phyloP scores from a whole-genome alignment of 164 flowering plant species.

The Euptelea pleiosperma region DNA sequence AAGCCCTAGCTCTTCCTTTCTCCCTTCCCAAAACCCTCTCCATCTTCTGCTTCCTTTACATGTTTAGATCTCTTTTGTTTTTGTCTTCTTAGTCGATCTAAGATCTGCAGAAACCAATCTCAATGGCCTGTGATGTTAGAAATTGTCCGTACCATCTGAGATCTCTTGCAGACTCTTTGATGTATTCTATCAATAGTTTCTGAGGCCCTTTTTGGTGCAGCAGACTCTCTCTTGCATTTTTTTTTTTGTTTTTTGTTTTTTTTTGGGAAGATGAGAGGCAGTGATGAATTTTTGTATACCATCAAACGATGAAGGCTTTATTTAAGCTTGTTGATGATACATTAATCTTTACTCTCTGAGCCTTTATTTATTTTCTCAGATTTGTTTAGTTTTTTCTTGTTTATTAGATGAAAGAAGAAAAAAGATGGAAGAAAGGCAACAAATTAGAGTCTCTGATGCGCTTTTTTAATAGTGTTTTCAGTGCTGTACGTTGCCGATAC shows the following conservation, averaged over 20 bases:
- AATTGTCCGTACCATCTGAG: conserved; percentile 16
- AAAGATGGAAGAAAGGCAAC: conserved; percentile 19
- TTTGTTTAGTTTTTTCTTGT: not conserved
- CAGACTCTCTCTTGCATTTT: too few species aligned
- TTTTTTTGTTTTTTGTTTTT: too few species aligned
- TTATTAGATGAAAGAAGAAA: too few species aligned
- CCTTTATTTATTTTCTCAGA: not conserved
- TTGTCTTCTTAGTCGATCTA: too few species aligned
- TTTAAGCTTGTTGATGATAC: conserved; percentile 13
- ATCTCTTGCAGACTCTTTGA: conserved; percentile 3
- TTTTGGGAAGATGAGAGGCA: not conserved
- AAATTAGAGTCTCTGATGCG: conserved; percentile 48
- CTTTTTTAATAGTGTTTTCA: conserved; percentile 28
- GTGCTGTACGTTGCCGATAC: conserved; percentile 48
- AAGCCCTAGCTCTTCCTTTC: too few species aligned
- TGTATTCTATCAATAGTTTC: not conserved
- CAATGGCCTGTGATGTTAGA: conserved; percentile 6
- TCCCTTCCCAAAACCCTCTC: too few species aligned
- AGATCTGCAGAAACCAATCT: too few species aligned
- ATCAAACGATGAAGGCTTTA: conserved; percentile 19
- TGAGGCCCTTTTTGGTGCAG: too few species aligned
- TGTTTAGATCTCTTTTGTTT: too few species aligned
- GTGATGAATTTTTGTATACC: conserved; percentile 14
- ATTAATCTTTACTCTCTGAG: conserved; percentile 12
- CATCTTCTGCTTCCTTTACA: too few species aligned